A percentile compares a stretch with the other conserved stretches of the same genome.
Evolutionary conservation across 2,329 filamentous ascomycete species (phyloP).

Genomic region (Alternaria arbusti): DNA sequence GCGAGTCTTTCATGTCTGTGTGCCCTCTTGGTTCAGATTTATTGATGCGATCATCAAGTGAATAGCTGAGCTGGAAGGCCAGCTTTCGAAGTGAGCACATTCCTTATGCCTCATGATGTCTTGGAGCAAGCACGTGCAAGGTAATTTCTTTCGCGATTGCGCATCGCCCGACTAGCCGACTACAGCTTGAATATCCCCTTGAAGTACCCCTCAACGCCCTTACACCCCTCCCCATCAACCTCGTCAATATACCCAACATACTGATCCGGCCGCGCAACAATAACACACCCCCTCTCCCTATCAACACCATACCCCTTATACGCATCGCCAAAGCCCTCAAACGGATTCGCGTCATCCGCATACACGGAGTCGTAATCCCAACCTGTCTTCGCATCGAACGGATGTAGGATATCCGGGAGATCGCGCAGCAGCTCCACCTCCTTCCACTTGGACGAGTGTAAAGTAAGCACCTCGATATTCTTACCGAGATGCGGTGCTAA

Average conservation of each 20-base stretch:
- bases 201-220: constrained; percentile 42
- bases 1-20: not conserved
- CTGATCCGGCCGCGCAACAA: constrained; percentile 71
- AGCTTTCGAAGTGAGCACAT: not conserved
- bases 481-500: constrained; percentile 55
- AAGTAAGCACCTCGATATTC: constrained; percentile 65
- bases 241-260: constrained; percentile 61
- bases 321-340: constrained; percentile 53
- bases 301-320: constrained; percentile 67
- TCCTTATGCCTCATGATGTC: not conserved
- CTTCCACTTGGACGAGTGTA: constrained; percentile 62
- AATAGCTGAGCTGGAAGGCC: not conserved
- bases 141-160: no score
- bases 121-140: no score
- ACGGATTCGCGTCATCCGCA: constrained; percentile 55
- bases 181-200: constrained; percentile 33
- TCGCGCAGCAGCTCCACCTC: constrained; percentile 53
- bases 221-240: constrained; percentile 39
- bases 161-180: not conserved
- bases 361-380: constrained; percentile 55
- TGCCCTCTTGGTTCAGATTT: not conserved
- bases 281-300: constrained; percentile 60
- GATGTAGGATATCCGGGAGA: constrained; percentile 53
- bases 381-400: constrained; percentile 48
- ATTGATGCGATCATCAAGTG: not conserved